Conservation (phyloP, 441 rosid species). For the Breynia disticha region DNA sequence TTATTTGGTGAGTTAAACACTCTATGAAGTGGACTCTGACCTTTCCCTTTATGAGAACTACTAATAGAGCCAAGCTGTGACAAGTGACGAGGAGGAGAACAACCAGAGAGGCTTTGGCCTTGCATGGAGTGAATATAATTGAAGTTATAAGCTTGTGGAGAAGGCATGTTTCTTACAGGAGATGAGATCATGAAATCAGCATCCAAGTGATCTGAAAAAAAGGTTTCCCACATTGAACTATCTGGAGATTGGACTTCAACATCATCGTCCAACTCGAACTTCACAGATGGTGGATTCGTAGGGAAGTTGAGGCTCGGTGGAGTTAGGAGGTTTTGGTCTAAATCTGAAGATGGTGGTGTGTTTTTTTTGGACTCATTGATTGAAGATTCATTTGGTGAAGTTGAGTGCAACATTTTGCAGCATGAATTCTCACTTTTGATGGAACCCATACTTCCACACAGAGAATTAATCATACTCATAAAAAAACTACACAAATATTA, state of each 20-base stretch:
- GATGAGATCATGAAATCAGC: constrained; percentile 55
- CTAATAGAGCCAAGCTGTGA: constrained; percentile 29
- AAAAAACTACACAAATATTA: too few relatives aligned
- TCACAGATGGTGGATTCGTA: constrained; percentile 27
- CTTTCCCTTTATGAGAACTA: constrained; percentile 26
- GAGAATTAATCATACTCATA: constrained; percentile 26
- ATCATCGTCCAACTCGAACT: constrained; percentile 39
- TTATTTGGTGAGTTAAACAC: constrained; percentile 40
- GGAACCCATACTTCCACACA: constrained; percentile 30
- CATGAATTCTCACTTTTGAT: constrained; percentile 31
- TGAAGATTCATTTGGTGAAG: constrained; percentile 27
- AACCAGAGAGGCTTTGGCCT: constrained; percentile 31
- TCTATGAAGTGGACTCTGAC: constrained; percentile 45
- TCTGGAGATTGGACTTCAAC: constrained; percentile 48
- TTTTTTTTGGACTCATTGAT: constrained; percentile 23
- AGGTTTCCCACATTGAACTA: constrained; percentile 42
- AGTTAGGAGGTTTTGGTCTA: constrained; percentile 28
- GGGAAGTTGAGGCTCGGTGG: too few relatives aligned
- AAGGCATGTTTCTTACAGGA: constrained; percentile 35
- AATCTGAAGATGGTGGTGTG: constrained; percentile 16
- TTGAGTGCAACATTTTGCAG: constrained; percentile 14
- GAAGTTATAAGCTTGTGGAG: constrained; percentile 22
- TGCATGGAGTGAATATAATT: constrained; percentile 23
- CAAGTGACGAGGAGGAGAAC: constrained; percentile 40
- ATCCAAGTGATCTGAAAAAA: constrained; percentile 46